A percentile compares a stretch with the other conserved stretches of the same genome.
phyloP scores from a whole-genome alignment of 352 stramenopile genomes.

The Globisporangium cederbergense region DNA sequence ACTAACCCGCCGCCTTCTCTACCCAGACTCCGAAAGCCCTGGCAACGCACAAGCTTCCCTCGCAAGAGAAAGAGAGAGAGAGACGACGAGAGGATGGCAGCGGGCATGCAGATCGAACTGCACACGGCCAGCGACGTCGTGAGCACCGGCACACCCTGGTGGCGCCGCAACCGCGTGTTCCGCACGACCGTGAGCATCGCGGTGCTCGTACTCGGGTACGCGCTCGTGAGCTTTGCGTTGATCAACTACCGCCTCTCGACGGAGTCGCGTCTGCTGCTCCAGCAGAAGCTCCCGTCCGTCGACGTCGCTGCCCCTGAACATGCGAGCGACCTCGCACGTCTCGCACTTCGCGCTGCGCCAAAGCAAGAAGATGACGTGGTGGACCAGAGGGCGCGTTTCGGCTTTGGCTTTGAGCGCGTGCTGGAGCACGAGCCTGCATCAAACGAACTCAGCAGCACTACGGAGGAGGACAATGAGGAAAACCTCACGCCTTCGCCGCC shows the following conservation, averaged over 20 bases:
- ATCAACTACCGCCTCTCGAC: slow-evolving; percentile 12
- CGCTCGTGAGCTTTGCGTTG: slow-evolving; percentile 15
- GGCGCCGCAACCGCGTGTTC: slow-evolving; percentile 10
- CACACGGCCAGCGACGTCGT: background rate
- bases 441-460: background rate
- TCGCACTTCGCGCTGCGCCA: slow-evolving; percentile 5
- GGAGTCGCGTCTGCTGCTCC: background rate
- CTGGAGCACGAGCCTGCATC: background rate
- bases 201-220: slow-evolving; percentile 13
- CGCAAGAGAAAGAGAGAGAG: background rate
- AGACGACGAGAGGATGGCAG: background rate
- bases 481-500: background rate
- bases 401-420: background rate
- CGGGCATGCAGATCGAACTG: slow-evolving; percentile 7
- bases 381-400: too few species aligned
- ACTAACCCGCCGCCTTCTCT: too few species aligned
- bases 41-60: background rate
- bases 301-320: slow-evolving; percentile 1
- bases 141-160: background rate
- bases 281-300: background rate
- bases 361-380: background rate
- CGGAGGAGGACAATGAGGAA: background rate
- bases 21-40: background rate
- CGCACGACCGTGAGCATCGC: slow-evolving; percentile 11
- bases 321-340: slow-evolving; percentile 10